These are phyloP conservation scores for Funneliformis mosseae DNA, from an alignment of 192 early-diverging fungal genomes.

Conservation along the genomic window DNA sequence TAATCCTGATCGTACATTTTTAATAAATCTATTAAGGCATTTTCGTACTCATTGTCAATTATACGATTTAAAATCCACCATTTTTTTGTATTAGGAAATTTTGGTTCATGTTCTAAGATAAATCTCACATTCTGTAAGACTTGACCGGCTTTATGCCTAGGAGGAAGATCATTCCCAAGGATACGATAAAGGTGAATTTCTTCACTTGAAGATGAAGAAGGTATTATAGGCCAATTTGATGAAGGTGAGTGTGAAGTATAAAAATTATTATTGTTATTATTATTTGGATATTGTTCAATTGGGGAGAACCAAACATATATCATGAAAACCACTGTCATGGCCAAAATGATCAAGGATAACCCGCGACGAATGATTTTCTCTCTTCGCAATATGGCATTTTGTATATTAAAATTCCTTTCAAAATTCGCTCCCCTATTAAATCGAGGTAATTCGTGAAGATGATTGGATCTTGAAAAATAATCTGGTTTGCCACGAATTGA, in stretches of 20 bases:
- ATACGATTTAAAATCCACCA: conserved; percentile 66
- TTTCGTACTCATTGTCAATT: conserved; percentile 57
- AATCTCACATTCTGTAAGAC: conserved; percentile 61
- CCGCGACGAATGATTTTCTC: background rate
- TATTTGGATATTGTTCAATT: background rate
- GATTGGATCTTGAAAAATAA: background rate
- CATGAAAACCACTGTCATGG: background rate
- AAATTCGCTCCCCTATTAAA: background rate
- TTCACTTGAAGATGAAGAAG: conserved; percentile 38
- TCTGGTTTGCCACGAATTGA: background rate
- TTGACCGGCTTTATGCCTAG: conserved; percentile 62
- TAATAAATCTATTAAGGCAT: conserved; percentile 55
- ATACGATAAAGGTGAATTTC: conserved; percentile 58
- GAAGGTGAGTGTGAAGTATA: background rate
- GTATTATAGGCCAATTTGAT: background rate
- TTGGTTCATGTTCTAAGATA: conserved; percentile 60
- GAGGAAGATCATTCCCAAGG: conserved; percentile 64
- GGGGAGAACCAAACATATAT: background rate
- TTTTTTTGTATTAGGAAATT: conserved; percentile 59
- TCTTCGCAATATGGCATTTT: background rate
- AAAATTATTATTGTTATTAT: background rate
- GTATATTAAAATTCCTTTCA: background rate
- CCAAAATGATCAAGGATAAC: background rate
- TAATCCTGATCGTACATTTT: conserved; percentile 56
- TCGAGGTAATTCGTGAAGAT: background rate